Base-by-base conservation (phyloP, 2,329 filamentous ascomycete species). In the Colletotrichum falcatum region DNA sequence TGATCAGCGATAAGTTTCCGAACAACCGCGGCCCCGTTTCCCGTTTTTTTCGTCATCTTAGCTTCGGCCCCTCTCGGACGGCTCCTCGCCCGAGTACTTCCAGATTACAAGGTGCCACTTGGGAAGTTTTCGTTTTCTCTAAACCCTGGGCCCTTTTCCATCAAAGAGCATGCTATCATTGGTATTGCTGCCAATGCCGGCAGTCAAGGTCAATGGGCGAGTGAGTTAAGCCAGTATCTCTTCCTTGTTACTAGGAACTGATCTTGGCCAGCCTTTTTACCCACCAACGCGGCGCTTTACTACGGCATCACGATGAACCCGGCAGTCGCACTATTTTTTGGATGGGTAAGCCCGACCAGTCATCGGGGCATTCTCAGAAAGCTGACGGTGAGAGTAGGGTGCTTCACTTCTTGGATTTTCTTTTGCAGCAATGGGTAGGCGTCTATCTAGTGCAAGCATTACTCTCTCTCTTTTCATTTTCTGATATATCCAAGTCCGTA, bases 31-130 rank as follows among this genome's bases (percentile, higher is more conserved):
- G 86, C 87, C 0, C 84, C 85, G 0, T 90, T 89, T 75, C 88
- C 87, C 0, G 84, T 90, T 58, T 89, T 90, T 76, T 90, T 90
- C 71, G 88, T 90, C 53, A 86, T 88, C 73, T 86, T 89, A 59
- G 86, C 86, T 1, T 87, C 83, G 53, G 87, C 87, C 73, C 88
- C 88, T 66, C 81, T 84, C 16, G 87, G 87, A 1, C 79, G 84
- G 44, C 86, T 86, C 76, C 80, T 89, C 2, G 86, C 87, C 0
- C 82, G 83, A 55, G 76, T 83, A 0, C 77, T 89, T 1, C 87
- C 87, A 1, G 77, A 80, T 2, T 84, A 83, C 55, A 79, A 78
- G 2, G 69, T 88, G 3, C 87, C 87, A 0, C 81, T 86, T 30
- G 85, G 83, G 0, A 78, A 76, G n/a, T 84, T 80, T 74, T 80